These are phyloP conservation scores for Fusarium sp. DNA, from an alignment of 2,329 filamentous ascomycete genomes.

Conservation along the genomic window DNA sequence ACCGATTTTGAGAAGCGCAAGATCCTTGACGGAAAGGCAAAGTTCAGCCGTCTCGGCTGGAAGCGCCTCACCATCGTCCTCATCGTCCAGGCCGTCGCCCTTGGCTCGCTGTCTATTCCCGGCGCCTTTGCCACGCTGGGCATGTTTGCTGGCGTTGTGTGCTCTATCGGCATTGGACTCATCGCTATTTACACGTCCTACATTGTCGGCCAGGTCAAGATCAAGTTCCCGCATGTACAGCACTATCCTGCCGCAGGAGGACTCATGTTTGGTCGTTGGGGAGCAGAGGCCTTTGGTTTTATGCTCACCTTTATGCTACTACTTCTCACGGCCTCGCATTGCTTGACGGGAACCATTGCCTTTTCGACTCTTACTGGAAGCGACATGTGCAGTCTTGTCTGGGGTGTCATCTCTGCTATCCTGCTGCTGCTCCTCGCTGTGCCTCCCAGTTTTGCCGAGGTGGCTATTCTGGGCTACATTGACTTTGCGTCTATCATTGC, in stretches of 20 bases:
- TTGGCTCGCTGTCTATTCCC: conserved; percentile 45
- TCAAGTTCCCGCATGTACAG: conserved; percentile 65
- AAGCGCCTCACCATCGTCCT: conserved; percentile 46
- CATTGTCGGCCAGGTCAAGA: conserved; percentile 58
- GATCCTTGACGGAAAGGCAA: conserved; percentile 42
- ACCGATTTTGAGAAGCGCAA: conserved; percentile 47
- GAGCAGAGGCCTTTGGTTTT: conserved; percentile 68
- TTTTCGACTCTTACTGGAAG: conserved; percentile 72
- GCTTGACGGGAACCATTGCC: conserved; percentile 74
- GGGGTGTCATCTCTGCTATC: conserved; percentile 56
- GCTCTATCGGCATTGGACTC: conserved; percentile 53
- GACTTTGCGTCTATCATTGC: conserved; percentile 54
- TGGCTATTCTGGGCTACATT: conserved; percentile 46
- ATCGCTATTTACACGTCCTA: conserved; percentile 58
- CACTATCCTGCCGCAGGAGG: conserved; percentile 74
- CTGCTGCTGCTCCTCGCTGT: conserved; percentile 57
- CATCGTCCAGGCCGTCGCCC: conserved; percentile 45
- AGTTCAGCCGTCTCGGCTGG: conserved; percentile 46
- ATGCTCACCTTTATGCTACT: conserved; percentile 71
- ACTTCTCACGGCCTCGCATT: conserved; percentile 76
- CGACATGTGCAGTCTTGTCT: conserved; percentile 57
- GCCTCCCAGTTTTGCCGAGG: conserved; percentile 57
- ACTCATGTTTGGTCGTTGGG: conserved; percentile 68
- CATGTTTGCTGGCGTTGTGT: conserved; percentile 55
- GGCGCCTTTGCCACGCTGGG: conserved; percentile 45